Percentiles rank a stretch among this genome's conserved stretches.
Conservation (phyloP, 768 basidiomycete species). For the Kwoniella heveanensis region DNA sequence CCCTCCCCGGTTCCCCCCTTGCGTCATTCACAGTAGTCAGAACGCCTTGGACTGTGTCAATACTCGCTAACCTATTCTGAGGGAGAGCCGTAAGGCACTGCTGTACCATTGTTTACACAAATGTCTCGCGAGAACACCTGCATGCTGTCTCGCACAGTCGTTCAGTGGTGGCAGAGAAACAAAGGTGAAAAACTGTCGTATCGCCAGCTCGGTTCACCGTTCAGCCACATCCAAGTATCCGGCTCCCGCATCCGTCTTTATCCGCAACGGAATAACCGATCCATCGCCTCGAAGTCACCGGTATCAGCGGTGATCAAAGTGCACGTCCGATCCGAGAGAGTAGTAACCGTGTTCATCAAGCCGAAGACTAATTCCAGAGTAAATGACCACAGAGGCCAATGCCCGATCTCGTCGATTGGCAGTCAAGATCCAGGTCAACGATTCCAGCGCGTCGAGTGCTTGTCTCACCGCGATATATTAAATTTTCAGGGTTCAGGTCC, state of each 20-base stretch:
- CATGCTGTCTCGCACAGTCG: background rate
- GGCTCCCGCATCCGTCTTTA: background rate
- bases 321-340: too few relatives aligned
- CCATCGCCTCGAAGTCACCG: too few relatives aligned
- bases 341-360: too few relatives aligned
- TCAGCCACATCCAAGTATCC: background rate
- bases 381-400: too few relatives aligned
- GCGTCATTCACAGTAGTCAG: background rate
- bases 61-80: background rate
- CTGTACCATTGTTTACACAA: background rate
- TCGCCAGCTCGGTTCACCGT: background rate
- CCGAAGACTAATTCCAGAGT: too few relatives aligned
- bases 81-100: background rate
- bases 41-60: background rate
- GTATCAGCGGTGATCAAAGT: too few relatives aligned
- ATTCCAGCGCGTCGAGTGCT: background rate
- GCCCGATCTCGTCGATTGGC: background rate
- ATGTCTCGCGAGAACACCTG: background rate
- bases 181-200: background rate
- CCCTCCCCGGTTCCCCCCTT: too few relatives aligned
- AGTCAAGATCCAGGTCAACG: background rate
- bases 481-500: background rate
- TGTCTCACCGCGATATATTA: background rate
- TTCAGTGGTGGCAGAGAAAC: background rate
- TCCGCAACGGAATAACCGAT: too few relatives aligned